Evolutionary conservation across 208 protist species (phyloP).

Genomic region (Wallacemonas rigidus): DNA sequence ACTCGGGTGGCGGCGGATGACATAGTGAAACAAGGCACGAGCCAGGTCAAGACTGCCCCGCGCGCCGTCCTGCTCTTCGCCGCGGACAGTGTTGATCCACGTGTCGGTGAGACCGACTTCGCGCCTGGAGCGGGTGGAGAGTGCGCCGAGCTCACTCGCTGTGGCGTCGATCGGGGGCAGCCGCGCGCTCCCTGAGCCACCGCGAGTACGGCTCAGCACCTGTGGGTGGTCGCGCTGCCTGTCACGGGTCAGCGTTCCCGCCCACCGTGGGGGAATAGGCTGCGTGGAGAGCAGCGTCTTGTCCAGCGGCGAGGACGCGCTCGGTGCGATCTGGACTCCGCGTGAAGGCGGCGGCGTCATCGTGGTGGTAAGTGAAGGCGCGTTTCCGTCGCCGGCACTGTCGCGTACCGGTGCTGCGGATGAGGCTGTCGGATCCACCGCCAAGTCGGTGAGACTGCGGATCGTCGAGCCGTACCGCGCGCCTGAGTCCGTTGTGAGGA

Average conservation of each 20-base stretch:
- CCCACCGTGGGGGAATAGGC: slow-evolving; percentile 4
- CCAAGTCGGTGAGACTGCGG: slow-evolving; percentile 8
- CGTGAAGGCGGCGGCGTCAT: slow-evolving; percentile 9
- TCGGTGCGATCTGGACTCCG: background rate
- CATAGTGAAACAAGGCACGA: slow-evolving; percentile 12
- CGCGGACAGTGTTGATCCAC: slow-evolving; percentile 12
- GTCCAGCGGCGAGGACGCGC: background rate
- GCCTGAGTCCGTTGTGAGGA: slow-evolving; percentile 13
- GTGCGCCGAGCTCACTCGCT: slow-evolving; percentile 6
- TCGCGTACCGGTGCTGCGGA: background rate
- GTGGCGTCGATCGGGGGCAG: slow-evolving; percentile 14
- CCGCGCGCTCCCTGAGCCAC: background rate
- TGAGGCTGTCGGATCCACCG: background rate
- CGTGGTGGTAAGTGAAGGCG: background rate
- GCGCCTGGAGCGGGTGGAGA: background rate
- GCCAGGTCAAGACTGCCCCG: slow-evolving; percentile 18
- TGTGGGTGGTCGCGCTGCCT: slow-evolving; percentile 8
- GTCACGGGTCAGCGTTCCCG: slow-evolving; percentile 13
- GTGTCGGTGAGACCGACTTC: slow-evolving; percentile 1
- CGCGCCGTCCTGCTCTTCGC: slow-evolving; percentile 18
- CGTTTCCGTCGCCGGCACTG: background rate
- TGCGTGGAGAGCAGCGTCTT: slow-evolving; percentile 5
- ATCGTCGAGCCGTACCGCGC: slow-evolving; percentile 5
- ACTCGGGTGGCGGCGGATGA: slow-evolving; percentile 17
- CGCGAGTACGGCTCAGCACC: background rate